Conservation (phyloP, 768 basidiomycete genomes). For the Trametes punicea region DNA sequence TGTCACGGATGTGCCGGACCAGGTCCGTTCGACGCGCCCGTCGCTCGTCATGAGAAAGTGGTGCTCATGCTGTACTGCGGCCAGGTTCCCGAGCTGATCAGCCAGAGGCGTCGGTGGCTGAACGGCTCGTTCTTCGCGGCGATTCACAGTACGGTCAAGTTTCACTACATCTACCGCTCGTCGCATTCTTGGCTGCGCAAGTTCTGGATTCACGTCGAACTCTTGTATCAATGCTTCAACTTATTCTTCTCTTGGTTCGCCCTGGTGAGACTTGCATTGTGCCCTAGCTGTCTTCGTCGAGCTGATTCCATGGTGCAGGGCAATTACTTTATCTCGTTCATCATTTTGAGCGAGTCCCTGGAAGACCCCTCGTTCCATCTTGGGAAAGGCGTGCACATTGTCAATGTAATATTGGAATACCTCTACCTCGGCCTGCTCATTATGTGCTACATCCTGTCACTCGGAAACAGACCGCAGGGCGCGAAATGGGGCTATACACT, state of each 20-base stretch:
- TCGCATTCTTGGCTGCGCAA: conserved; percentile 81
- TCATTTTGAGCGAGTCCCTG: conserved; percentile 70
- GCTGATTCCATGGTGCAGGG: conserved; percentile 41
- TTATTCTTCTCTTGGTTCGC: conserved; percentile 92
- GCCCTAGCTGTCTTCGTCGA: neutral
- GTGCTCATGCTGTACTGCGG: neutral
- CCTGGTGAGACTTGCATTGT: conserved; percentile 50
- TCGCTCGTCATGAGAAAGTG: neutral
- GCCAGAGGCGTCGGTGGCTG: conserved; percentile 93
- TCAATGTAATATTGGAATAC: conserved; percentile 81
- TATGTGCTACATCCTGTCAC: conserved; percentile 80
- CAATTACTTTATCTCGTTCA: conserved; percentile 90
- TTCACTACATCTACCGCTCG: conserved; percentile 92
- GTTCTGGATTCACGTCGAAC: conserved; percentile 92
- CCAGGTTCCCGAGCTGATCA: conserved; percentile 88
- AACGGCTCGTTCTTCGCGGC: conserved; percentile 99
- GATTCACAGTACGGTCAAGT: conserved; percentile 88
- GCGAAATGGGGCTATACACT: conserved; percentile 83
- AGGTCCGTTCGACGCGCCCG: conserved; percentile 39
- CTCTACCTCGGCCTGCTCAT: conserved; percentile 85
- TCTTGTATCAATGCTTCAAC: conserved; percentile 88
- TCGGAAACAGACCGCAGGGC: conserved; percentile 93
- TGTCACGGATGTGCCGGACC: conserved; percentile 90
- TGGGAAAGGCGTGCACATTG: conserved; percentile 54
- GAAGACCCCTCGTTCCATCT: conserved; percentile 60